Percentiles rank a stretch among this genome's conserved stretches.
phyloP scores from a whole-genome alignment of 306 rosid genomes.

The Vigna hirtella region DNA sequence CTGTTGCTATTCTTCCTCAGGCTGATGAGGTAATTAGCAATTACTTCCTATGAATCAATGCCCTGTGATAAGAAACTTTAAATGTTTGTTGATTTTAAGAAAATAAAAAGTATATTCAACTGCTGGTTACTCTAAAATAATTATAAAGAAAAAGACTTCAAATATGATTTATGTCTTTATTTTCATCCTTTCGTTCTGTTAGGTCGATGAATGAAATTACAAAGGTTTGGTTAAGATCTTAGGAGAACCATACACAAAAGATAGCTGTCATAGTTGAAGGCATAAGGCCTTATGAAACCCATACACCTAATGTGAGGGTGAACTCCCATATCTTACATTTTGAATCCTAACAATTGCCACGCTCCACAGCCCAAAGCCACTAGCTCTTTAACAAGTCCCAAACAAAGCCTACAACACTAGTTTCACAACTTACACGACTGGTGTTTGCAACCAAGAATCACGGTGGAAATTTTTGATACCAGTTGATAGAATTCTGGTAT shows the following conservation, averaged over 20 bases:
- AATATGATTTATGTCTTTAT: conserved; percentile 12
- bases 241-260: not conserved
- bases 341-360: not conserved
- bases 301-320: not conserved
- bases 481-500: not conserved
- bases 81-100: conserved; percentile 24
- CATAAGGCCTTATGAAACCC: not conserved
- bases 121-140: conserved; percentile 18
- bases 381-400: not conserved
- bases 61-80: conserved; percentile 21
- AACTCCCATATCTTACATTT: not conserved
- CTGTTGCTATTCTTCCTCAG: conserved; percentile 97
- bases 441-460: not conserved
- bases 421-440: not conserved
- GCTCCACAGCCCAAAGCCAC: not conserved
- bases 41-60: conserved; percentile 27
- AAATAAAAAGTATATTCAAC: conserved; percentile 6
- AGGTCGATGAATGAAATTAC: conserved; percentile 18
- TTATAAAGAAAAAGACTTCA: conserved; percentile 8
- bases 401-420: not conserved
- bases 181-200: not conserved
- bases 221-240: conserved; percentile 30
- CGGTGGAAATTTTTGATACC: not conserved
- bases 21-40: conserved; percentile 82
- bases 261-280: not conserved